These are phyloP conservation scores for Coelastrella sp. DNA, from an alignment of 139 green algal species.

Conservation along the genomic window DNA sequence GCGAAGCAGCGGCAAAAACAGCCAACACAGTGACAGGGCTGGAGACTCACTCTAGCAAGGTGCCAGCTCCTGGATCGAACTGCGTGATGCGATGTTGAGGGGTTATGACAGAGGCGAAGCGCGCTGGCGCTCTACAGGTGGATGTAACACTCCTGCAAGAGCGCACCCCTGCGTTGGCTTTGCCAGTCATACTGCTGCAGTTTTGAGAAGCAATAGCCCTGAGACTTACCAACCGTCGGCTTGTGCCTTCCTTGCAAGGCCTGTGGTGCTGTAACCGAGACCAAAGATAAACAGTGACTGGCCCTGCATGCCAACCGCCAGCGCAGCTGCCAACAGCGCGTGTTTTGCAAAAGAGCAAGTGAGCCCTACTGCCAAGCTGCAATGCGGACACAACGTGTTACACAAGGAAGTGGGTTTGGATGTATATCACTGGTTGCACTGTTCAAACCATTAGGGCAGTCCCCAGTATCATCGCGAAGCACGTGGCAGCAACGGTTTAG, in stretches of 20 bases:
- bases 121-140: background rate
- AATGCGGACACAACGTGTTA: no score
- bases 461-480: no score
- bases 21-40: no score
- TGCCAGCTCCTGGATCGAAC: conserved; percentile 16
- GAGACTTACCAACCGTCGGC: background rate
- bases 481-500: no score
- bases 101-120: background rate
- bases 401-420: no score
- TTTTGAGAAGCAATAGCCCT: background rate
- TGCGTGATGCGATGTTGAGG: background rate
- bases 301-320: background rate
- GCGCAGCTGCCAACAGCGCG: no score
- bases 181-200: no score
- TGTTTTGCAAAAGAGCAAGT: no score
- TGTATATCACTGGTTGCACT: no score
- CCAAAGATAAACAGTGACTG: conserved; percentile 34
- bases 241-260: conserved; percentile 25
- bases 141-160: background rate
- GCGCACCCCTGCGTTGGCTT: background rate
- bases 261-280: conserved; percentile 21
- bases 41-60: background rate
- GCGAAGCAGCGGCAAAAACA: no score
- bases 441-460: no score
- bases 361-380: no score